These are phyloP conservation scores for Malassezia sympodialis DNA, from an alignment of 1,284 basidiomycete species.

Conservation along the genomic window DNA sequence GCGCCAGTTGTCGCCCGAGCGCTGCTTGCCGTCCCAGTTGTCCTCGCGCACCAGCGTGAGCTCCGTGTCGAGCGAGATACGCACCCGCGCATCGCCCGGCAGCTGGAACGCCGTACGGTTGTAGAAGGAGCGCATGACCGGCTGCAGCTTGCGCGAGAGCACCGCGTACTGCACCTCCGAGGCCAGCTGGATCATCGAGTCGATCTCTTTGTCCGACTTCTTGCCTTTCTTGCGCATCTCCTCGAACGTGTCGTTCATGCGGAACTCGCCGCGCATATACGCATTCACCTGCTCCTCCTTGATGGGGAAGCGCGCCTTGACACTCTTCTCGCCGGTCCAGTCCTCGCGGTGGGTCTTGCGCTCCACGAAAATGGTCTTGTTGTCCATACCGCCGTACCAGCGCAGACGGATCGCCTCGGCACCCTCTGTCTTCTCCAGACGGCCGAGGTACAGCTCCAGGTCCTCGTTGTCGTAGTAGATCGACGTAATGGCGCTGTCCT, in stretches of 20 bases:
- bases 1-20: slow-evolving; percentile 82
- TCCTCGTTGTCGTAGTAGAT: slow-evolving; percentile 92
- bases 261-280: slow-evolving; percentile 79
- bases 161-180: slow-evolving; percentile 90
- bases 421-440: slow-evolving; percentile 95
- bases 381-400: slow-evolving; percentile 87
- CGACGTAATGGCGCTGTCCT: slow-evolving; percentile 74
- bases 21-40: slow-evolving; percentile 77
- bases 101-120: slow-evolving; percentile 98
- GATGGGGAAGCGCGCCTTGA: slow-evolving; percentile 94
- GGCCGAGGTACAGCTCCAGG: slow-evolving; percentile 91
- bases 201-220: slow-evolving; percentile 85
- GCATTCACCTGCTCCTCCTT: slow-evolving; percentile 91
- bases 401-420: slow-evolving; percentile 90
- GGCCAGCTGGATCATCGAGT: slow-evolving; percentile 88
- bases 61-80: slow-evolving; percentile 95
- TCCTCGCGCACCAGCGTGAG: slow-evolving; percentile 88
- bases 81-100: slow-evolving; percentile 91
- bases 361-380: slow-evolving; percentile 81
- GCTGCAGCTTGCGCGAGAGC: slow-evolving; percentile 64
- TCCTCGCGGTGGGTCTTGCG: slow-evolving; percentile 98
- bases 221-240: slow-evolving; percentile 79
- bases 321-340: slow-evolving; percentile 98
- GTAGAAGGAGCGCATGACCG: slow-evolving; percentile 96
- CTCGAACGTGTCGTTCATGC: slow-evolving; percentile 88